Conservation (phyloP, 768 basidiomycete genomes). For the Suillus variegatus region DNA sequence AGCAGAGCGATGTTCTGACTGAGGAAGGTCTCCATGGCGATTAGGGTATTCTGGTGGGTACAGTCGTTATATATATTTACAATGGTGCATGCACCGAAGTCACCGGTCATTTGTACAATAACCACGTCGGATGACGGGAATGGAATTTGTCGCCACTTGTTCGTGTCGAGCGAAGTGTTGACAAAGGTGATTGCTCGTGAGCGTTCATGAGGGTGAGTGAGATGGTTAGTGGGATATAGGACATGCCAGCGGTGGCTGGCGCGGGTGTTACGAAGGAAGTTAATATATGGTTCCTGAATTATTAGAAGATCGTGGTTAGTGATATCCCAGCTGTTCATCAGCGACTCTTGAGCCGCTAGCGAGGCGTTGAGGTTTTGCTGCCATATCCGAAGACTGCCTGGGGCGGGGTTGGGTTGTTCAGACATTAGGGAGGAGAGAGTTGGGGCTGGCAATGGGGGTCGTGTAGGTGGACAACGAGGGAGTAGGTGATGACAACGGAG, state of each 20-base stretch:
- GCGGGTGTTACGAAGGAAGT: conserved; percentile 18
- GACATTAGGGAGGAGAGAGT: conserved; percentile 22
- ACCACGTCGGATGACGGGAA: conserved; percentile 30
- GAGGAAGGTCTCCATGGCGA: conserved; percentile 13
- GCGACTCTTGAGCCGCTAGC: not conserved
- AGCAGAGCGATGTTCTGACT: not conserved
- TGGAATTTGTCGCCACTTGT: not conserved
- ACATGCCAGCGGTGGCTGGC: conserved; percentile 16
- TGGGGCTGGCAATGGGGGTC: not conserved
- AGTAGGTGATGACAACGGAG: not conserved
- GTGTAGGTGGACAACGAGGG: not conserved
- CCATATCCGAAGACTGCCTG: conserved; percentile 16
- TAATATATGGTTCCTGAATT: conserved; percentile 41
- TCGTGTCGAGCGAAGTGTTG: not conserved
- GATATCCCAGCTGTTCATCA: not conserved
- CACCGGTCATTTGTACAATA: conserved; percentile 23
- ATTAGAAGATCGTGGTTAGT: conserved; percentile 30
- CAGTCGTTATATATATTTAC: conserved; percentile 43
- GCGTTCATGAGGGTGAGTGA: not conserved
- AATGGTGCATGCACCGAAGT: conserved; percentile 20
- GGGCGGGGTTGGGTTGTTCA: conserved; percentile 10
- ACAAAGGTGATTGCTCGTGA: conserved; percentile 10
- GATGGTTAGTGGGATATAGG: conserved; percentile 23
- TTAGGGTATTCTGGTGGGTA: conserved; percentile 20
- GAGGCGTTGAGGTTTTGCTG: not conserved